These are phyloP conservation scores for Asterophora parasitica DNA, from an alignment of 768 basidiomycete species.

Conservation along the genomic window DNA sequence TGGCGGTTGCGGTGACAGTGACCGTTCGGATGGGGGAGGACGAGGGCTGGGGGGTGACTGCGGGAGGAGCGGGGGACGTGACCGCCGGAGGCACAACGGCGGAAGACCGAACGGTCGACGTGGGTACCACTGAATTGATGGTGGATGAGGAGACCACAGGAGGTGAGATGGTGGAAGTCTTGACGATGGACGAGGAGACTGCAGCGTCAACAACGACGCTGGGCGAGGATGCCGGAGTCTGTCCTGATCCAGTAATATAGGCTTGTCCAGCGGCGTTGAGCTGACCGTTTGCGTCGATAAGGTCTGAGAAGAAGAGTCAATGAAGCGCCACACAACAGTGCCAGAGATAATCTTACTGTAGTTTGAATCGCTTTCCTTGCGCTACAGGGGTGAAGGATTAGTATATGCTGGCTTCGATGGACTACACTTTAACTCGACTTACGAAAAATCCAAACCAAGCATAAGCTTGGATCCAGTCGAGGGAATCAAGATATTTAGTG, in stretches of 20 bases:
- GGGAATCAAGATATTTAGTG: conserved; percentile 35
- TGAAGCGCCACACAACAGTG: not conserved
- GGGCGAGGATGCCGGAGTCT: too few species aligned
- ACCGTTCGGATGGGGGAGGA: too few species aligned
- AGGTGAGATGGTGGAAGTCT: too few species aligned
- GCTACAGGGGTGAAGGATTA: not conserved
- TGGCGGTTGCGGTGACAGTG: too few species aligned
- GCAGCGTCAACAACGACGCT: too few species aligned
- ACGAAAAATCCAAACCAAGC: conserved; percentile 42
- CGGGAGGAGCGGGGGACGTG: too few species aligned
- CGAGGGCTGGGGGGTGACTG: too few species aligned
- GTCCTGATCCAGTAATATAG: conserved; percentile 13
- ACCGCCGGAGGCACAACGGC: too few species aligned
- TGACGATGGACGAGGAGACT: too few species aligned
- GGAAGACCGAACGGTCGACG: too few species aligned
- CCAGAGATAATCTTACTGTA: conserved; percentile 15
- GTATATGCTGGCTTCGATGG: not conserved
- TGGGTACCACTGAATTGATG: too few species aligned
- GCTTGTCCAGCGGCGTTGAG: conserved; percentile 17
- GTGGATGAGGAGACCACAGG: too few species aligned
- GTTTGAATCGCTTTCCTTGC: conserved; percentile 17
- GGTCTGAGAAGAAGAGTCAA: conserved; percentile 8
- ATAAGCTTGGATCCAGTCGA: conserved; percentile 41
- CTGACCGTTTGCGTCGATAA: conserved; percentile 19
- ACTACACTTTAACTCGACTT: not conserved